phyloP scores from a whole-genome alignment of 441 rosid species.

The Kokia cookei region DNA sequence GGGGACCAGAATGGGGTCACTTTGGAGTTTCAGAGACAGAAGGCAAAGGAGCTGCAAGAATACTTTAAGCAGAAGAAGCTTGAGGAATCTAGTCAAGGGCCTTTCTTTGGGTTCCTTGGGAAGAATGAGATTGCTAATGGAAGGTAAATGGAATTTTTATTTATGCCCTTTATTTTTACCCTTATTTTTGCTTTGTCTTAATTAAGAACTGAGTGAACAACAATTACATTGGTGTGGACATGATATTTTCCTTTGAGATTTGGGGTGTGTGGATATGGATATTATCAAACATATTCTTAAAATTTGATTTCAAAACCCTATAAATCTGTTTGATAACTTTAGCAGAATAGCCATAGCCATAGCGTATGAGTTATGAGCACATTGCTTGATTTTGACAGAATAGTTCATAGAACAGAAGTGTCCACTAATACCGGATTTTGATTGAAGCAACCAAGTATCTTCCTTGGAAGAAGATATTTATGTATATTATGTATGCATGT shows the following conservation, averaged over 20 bases:
- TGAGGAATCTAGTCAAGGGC: slow-evolving; percentile 75
- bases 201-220: background rate
- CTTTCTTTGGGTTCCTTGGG: slow-evolving; percentile 72
- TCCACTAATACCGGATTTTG: background rate
- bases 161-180: background rate
- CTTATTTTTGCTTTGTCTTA: background rate
- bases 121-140: slow-evolving; percentile 92
- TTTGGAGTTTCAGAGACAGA: slow-evolving; percentile 82
- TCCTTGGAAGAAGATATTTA: background rate
- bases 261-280: background rate
- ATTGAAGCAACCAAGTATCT: background rate
- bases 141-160: slow-evolving; percentile 34
- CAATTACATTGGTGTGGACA: background rate
- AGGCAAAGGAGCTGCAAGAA: slow-evolving; percentile 80
- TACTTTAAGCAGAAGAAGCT: slow-evolving; percentile 82
- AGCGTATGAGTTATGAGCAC: background rate
- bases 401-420: background rate
- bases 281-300: background rate
- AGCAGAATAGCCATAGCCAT: background rate
- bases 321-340: background rate
- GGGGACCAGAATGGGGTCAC: slow-evolving; percentile 41
- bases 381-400: background rate
- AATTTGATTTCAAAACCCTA: background rate
- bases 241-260: background rate
- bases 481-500: too few relatives aligned